These are phyloP conservation scores for Entophlyctis luteolus DNA, from an alignment of 192 early-diverging fungal genomes.

Conservation along the genomic window DNA sequence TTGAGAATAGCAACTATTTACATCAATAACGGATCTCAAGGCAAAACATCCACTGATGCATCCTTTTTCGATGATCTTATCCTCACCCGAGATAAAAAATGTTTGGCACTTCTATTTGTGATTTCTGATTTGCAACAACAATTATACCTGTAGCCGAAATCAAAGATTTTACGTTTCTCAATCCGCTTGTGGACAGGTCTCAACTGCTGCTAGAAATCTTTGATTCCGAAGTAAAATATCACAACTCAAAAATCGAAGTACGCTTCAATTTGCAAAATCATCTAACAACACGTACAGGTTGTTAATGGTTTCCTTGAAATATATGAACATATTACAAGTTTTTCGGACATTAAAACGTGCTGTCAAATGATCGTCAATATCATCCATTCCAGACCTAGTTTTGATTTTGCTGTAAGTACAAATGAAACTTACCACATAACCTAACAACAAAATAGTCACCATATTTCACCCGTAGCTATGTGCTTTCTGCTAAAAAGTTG, in stretches of 20 bases:
- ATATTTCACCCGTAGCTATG: constrained; percentile 45
- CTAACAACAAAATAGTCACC: constrained; percentile 17
- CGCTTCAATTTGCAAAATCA: neutral
- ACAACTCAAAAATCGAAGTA: constrained; percentile 52
- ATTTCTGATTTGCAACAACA: neutral
- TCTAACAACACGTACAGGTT: constrained; percentile 19
- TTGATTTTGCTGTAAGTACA: constrained; percentile 39
- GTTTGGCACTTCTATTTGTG: constrained; percentile 19
- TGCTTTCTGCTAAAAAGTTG: constrained; percentile 28
- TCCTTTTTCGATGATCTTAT: constrained; percentile 44
- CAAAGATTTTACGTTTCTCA: constrained; percentile 43
- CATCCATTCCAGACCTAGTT: constrained; percentile 31
- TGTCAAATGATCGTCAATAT: constrained; percentile 45
- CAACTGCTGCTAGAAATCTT: constrained; percentile 52
- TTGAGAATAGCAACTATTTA: constrained; percentile 47
- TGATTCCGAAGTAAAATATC: constrained; percentile 47
- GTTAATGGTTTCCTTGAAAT: constrained; percentile 49
- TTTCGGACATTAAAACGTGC: constrained; percentile 24
- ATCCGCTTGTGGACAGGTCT: constrained; percentile 41
- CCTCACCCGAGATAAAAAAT: constrained; percentile 30
- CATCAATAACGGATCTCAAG: constrained; percentile 39
- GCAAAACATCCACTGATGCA: neutral
- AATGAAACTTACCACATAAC: neutral
- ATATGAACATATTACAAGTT: constrained; percentile 41
- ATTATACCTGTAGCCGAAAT: constrained; percentile 47